Conservation (phyloP, 805 yeast genomes). For the Spathaspora boniae region DNA sequence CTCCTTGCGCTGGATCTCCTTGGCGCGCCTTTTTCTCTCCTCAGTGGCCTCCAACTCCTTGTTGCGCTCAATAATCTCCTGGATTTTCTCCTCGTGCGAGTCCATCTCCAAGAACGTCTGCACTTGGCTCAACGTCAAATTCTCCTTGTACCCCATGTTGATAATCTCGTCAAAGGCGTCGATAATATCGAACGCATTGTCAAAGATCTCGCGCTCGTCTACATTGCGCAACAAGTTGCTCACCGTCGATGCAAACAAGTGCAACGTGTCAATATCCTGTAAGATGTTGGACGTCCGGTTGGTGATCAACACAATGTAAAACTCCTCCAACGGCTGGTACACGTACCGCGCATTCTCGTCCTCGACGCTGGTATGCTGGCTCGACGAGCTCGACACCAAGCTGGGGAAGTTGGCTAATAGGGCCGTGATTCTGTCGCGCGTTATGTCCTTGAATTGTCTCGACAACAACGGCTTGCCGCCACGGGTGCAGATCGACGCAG, state of each 20-base stretch:
- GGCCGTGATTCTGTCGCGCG: constrained; percentile 81
- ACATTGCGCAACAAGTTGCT: constrained; percentile 66
- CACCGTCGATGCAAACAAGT: constrained; percentile 77
- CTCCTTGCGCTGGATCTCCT: constrained; percentile 80
- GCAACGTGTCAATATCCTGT: constrained; percentile 91
- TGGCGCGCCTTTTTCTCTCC: constrained; percentile 93
- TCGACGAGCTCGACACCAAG: constrained; percentile 61
- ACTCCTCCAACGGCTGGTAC: constrained; percentile 93
- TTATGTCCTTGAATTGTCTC: constrained; percentile 84
- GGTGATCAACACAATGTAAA: constrained; percentile 86
- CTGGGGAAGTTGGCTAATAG: constrained; percentile 82
- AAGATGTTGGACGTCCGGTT: constrained; percentile 87
- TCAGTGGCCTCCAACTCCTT: constrained; percentile 96
- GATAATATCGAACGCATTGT: constrained; percentile 81
- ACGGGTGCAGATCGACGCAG: constrained; percentile 92
- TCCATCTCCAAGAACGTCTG: constrained; percentile 93
- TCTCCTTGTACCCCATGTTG: constrained; percentile 85
- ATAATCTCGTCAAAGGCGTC: constrained; percentile 94
- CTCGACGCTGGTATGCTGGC: constrained; percentile 92
- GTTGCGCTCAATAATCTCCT: constrained; percentile 94
- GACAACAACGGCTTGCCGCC: constrained; percentile 90
- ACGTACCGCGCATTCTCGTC: constrained; percentile 89
- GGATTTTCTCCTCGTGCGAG: constrained; percentile 97
- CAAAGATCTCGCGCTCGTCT: constrained; percentile 80
- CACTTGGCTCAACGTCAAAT: constrained; percentile 76